Conservation (phyloP, 345 rosid species). For the Turnera subulata region DNA sequence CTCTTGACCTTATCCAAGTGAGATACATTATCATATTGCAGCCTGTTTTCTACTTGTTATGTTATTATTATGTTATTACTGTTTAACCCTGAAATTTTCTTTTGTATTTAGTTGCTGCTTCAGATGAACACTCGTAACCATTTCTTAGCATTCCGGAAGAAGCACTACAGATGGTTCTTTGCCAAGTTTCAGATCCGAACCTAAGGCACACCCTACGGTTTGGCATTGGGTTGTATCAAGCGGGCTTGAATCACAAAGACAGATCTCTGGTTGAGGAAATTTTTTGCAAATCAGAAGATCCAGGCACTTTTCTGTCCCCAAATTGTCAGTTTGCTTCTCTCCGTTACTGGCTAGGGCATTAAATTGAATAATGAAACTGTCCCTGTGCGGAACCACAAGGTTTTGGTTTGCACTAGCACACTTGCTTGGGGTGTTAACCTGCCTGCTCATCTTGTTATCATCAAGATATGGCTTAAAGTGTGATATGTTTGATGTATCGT, state of each 20-base stretch:
- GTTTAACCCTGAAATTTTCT: neutral
- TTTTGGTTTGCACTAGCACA: conserved; percentile 92
- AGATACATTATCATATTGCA: conserved; percentile 19
- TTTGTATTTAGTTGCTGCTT: conserved; percentile 60
- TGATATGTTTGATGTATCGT: neutral
- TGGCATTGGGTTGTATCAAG: conserved; percentile 96
- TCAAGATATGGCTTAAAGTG: conserved; percentile 53
- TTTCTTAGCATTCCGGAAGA: conserved; percentile 84
- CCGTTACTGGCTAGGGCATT: neutral
- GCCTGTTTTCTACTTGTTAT: too few species aligned
- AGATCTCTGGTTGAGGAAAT: conserved; percentile 93
- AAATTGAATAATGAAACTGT: neutral
- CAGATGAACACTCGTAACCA: conserved; percentile 93
- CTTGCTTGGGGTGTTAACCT: conserved; percentile 98
- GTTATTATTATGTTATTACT: neutral
- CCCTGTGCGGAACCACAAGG: conserved; percentile 34
- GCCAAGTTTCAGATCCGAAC: conserved; percentile 88
- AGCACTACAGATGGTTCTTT: conserved; percentile 88
- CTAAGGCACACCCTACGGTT: conserved; percentile 93
- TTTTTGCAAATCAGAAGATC: conserved; percentile 90
- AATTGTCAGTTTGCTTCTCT: conserved; percentile 10
- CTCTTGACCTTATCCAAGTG: conserved; percentile 95
- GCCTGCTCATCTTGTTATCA: conserved; percentile 96
- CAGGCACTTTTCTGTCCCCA: conserved; percentile 50
- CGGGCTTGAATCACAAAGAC: conserved; percentile 92